Percentiles rank a stretch among this genome's conserved stretches.
These are phyloP conservation scores for Aspergillus intermedius DNA, from an alignment of 2,329 filamentous ascomycete genomes.

Conservation along the genomic window DNA sequence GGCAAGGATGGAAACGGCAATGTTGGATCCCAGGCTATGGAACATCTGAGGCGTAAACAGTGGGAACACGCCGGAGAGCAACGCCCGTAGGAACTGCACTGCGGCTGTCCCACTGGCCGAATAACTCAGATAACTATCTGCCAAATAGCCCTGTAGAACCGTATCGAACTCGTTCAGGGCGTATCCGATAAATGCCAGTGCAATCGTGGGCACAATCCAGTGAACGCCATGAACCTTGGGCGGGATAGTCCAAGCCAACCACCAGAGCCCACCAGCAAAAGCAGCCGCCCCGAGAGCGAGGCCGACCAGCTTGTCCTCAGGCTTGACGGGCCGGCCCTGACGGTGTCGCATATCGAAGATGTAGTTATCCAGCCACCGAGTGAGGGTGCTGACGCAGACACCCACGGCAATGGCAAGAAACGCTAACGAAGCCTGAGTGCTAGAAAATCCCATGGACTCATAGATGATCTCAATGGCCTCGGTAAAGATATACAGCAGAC, in stretches of 20 bases:
- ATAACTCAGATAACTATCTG: slow-evolving; percentile 41
- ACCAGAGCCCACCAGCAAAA: slow-evolving; percentile 42
- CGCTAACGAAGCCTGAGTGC: slow-evolving; percentile 30
- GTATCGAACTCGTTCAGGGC: slow-evolving; percentile 43
- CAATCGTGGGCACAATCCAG: slow-evolving; percentile 37
- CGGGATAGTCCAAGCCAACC: slow-evolving; percentile 46
- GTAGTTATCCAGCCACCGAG: slow-evolving; percentile 38
- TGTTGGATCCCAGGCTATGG: slow-evolving; percentile 31
- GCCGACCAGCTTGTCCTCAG: slow-evolving; percentile 45
- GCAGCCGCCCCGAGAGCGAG: slow-evolving; percentile 42
- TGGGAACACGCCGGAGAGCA: slow-evolving; percentile 35
- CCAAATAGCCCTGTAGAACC: slow-evolving; percentile 38
- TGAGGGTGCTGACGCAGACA: slow-evolving; percentile 36
- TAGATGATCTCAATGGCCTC: slow-evolving; percentile 40
- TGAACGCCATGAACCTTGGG: slow-evolving; percentile 26
- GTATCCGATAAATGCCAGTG: slow-evolving; percentile 42
- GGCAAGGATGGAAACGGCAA: slow-evolving; percentile 37
- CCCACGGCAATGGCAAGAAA: slow-evolving; percentile 39
- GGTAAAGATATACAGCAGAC: slow-evolving; percentile 44
- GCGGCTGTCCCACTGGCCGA: slow-evolving; percentile 41
- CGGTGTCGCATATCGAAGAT: slow-evolving; percentile 20
- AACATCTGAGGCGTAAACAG: slow-evolving; percentile 40
- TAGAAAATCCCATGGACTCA: slow-evolving; percentile 27
- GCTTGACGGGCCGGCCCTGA: slow-evolving; percentile 21
- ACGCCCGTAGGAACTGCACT: slow-evolving; percentile 34